phyloP scores from a whole-genome alignment of 306 rosid species.

The Lathyrus aphaca region DNA sequence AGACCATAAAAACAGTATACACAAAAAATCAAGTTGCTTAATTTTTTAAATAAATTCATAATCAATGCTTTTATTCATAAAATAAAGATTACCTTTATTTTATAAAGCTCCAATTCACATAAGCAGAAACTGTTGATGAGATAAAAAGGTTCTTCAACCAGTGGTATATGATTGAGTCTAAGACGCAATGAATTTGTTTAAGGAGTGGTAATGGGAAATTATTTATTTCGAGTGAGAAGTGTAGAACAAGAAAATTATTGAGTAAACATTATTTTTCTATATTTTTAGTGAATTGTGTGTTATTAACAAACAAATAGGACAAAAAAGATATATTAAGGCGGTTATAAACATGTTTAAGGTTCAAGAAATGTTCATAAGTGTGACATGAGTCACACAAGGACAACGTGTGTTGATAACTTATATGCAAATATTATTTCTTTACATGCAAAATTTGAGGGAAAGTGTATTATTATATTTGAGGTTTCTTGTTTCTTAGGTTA shows the following conservation, averaged over 20 bases:
- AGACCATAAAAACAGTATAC: constrained; percentile 22
- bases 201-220: neutral
- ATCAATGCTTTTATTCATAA: constrained; percentile 39
- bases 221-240: constrained; percentile 1
- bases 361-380: neutral
- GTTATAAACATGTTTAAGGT: constrained; percentile 17
- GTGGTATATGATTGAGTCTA: constrained; percentile 31
- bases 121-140: constrained; percentile 30
- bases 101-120: constrained; percentile 34
- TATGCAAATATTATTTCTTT: neutral
- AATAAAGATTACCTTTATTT: constrained; percentile 31
- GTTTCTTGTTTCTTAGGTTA: constrained; percentile 12
- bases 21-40: constrained; percentile 37
- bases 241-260: neutral
- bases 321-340: neutral
- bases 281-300: too few relatives aligned
- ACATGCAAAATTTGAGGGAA: constrained; percentile 21
- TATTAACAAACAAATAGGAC: neutral
- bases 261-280: too few relatives aligned
- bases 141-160: constrained; percentile 40
- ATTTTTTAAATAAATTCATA: constrained; percentile 18
- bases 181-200: constrained; percentile 17
- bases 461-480: constrained; percentile 20
- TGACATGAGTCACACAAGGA: constrained; percentile 6
- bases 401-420: constrained; percentile 1